Evolutionary conservation across 495 filamentous ascomycete genomes (phyloP).

Genomic region (Pseudoneurospora amorphoporcata): DNA sequence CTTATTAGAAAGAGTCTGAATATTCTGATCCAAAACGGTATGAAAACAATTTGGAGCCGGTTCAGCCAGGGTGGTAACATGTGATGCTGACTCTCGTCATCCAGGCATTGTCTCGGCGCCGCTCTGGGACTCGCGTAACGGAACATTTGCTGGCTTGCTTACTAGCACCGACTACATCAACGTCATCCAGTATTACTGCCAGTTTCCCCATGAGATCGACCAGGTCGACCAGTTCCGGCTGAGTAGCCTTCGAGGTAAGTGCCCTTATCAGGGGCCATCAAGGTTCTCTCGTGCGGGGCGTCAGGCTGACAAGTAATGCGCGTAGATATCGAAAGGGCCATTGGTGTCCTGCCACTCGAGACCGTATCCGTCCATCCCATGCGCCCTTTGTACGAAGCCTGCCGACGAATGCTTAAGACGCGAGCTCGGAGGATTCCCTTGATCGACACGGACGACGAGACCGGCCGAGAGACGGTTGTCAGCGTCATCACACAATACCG

Average conservation of each 20-base stretch:
- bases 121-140: slow-evolving; percentile 91
- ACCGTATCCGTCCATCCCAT: slow-evolving; percentile 91
- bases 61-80: neutral
- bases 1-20: slow-evolving; percentile 95
- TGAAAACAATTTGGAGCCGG: slow-evolving; percentile 13
- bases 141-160: slow-evolving; percentile 86
- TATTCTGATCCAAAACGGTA: slow-evolving; percentile 96
- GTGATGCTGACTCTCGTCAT: slow-evolving; percentile 11
- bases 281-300: neutral
- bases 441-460: slow-evolving; percentile 92
- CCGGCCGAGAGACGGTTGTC: slow-evolving; percentile 81
- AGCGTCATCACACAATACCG: slow-evolving; percentile 96
- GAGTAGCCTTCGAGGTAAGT: slow-evolving; percentile 78
- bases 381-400: slow-evolving; percentile 86
- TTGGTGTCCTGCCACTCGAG: slow-evolving; percentile 84
- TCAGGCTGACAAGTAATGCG: slow-evolving; percentile 6
- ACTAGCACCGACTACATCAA: slow-evolving; percentile 98
- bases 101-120: slow-evolving; percentile 95
- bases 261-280: neutral
- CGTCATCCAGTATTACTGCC: slow-evolving; percentile 98
- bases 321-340: slow-evolving; percentile 84
- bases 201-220: slow-evolving; percentile 81
- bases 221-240: slow-evolving; percentile 91
- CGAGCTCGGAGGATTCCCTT: slow-evolving; percentile 88
- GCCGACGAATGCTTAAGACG: slow-evolving; percentile 86